These are phyloP conservation scores for Citrus inodora DNA, from an alignment of 345 rosid genomes.

Conservation along the genomic window DNA sequence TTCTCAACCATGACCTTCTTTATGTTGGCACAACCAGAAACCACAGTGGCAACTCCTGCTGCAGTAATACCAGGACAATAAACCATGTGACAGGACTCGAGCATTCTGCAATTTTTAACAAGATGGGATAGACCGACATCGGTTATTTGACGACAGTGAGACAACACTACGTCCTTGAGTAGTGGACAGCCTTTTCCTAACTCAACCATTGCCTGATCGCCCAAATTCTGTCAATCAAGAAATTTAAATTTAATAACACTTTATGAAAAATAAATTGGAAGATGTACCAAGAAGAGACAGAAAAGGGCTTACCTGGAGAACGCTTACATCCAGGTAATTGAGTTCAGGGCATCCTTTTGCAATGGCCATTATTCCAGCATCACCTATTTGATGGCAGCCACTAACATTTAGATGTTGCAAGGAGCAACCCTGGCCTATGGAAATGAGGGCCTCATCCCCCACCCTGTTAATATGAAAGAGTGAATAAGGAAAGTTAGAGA, in stretches of 20 bases:
- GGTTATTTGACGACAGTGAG: slow-evolving; percentile 75
- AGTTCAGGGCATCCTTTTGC: slow-evolving; percentile 86
- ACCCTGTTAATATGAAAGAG: slow-evolving; percentile 41
- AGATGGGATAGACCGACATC: slow-evolving; percentile 78
- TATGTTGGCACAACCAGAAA: slow-evolving; percentile 75
- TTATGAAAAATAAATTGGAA: not conserved
- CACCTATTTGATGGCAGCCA: slow-evolving; percentile 82
- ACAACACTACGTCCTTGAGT: slow-evolving; percentile 73
- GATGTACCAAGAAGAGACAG: not conserved
- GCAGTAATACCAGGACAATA: slow-evolving; percentile 75
- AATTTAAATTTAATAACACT: not conserved
- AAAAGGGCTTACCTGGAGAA: slow-evolving; percentile 60
- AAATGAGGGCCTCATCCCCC: slow-evolving; percentile 70
- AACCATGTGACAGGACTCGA: slow-evolving; percentile 81
- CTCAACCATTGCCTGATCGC: slow-evolving; percentile 76
- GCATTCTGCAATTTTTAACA: slow-evolving; percentile 51
- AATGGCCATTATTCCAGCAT: slow-evolving; percentile 78
- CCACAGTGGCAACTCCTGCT: slow-evolving; percentile 76
- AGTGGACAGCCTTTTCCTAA: slow-evolving; percentile 80
- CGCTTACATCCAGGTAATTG: slow-evolving; percentile 71
- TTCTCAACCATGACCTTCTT: slow-evolving; percentile 83
- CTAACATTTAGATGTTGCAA: slow-evolving; percentile 73
- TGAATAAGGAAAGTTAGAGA: not conserved
- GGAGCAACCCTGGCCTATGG: slow-evolving; percentile 76
- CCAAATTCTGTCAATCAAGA: slow-evolving; percentile 46